Conservation (phyloP, 768 basidiomycete species). For the Sporobolomyces pararoseus region DNA sequence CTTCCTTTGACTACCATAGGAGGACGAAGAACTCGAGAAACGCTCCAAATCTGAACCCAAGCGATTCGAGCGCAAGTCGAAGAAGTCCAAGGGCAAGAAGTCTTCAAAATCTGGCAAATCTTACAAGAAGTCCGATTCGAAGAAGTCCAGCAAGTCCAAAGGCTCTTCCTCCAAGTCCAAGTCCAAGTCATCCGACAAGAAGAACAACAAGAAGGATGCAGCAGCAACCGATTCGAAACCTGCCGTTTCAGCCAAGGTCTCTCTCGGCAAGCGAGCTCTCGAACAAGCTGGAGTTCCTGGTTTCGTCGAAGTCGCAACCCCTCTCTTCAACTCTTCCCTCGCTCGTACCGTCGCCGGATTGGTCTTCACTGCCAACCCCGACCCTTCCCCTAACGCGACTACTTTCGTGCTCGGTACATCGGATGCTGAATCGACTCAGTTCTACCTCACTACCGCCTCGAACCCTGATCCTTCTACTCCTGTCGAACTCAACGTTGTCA, state of each 20-base stretch:
- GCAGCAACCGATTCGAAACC: neutral
- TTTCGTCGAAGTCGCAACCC: slow-evolving; percentile 43
- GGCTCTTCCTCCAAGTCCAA: neutral
- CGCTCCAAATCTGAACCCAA: slow-evolving; percentile 13
- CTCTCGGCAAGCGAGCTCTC: slow-evolving; percentile 19
- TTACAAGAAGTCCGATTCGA: slow-evolving; percentile 11
- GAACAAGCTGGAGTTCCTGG: slow-evolving; percentile 39
- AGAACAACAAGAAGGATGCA: neutral
- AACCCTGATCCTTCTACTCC: slow-evolving; percentile 13
- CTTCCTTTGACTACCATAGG: slow-evolving; percentile 1
- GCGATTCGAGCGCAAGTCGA: slow-evolving; percentile 12
- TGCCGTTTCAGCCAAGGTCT: slow-evolving; percentile 17
- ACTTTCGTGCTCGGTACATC: slow-evolving; percentile 42
- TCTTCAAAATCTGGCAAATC: slow-evolving; percentile 6
- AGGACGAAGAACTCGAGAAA: neutral
- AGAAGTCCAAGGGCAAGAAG: slow-evolving; percentile 32
- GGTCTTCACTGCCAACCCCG: slow-evolving; percentile 37
- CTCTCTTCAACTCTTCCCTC: slow-evolving; percentile 33
- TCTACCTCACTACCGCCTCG: slow-evolving; percentile 36
- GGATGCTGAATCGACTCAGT: slow-evolving; percentile 41
- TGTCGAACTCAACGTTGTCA: slow-evolving; percentile 20
- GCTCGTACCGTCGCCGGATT: slow-evolving; percentile 41
- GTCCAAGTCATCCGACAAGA: slow-evolving; percentile 4
- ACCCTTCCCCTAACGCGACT: slow-evolving; percentile 19
- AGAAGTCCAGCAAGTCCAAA: slow-evolving; percentile 4